phyloP scores from a whole-genome alignment of 768 basidiomycete genomes.

The Polyporus arcularius region DNA sequence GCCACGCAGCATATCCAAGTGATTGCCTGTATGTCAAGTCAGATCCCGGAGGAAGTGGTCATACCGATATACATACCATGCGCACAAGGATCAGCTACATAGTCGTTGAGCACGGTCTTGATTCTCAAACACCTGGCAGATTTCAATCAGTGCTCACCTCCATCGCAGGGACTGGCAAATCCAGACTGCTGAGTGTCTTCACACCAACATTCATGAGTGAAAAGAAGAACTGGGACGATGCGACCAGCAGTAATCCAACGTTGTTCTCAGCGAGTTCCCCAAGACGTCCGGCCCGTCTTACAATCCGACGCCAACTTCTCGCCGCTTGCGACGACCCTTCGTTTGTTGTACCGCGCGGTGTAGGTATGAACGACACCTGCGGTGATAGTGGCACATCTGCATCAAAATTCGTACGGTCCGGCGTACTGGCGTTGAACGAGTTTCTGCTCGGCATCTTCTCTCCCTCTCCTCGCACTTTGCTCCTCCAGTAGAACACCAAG shows the following conservation, averaged over 20 bases:
- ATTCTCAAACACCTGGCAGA: background rate
- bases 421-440: slow-evolving; percentile 6
- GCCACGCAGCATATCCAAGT: slow-evolving; percentile 52
- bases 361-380: slow-evolving; percentile 7
- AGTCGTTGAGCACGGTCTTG: background rate
- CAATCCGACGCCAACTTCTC: background rate
- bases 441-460: slow-evolving; percentile 7
- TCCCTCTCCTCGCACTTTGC: background rate
- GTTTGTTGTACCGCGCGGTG: background rate
- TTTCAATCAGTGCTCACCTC: slow-evolving; percentile 40
- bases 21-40: slow-evolving; percentile 38
- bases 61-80: slow-evolving; percentile 45
- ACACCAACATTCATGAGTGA: slow-evolving; percentile 63
- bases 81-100: slow-evolving; percentile 53
- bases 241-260: slow-evolving; percentile 60
- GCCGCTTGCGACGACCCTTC: background rate
- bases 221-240: slow-evolving; percentile 58
- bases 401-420: slow-evolving; percentile 6
- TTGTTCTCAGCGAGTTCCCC: slow-evolving; percentile 37
- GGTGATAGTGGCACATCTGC: slow-evolving; percentile 9
- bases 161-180: slow-evolving; percentile 57
- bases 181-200: slow-evolving; percentile 58
- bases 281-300: too few relatives aligned
- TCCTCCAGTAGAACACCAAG: background rate
- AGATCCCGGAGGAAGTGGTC: too few relatives aligned